Evolutionary conservation across 768 basidiomycete species (phyloP), one percentile per base, ranked within the genome.

Genomic region (Ramaria rubella): DNA sequence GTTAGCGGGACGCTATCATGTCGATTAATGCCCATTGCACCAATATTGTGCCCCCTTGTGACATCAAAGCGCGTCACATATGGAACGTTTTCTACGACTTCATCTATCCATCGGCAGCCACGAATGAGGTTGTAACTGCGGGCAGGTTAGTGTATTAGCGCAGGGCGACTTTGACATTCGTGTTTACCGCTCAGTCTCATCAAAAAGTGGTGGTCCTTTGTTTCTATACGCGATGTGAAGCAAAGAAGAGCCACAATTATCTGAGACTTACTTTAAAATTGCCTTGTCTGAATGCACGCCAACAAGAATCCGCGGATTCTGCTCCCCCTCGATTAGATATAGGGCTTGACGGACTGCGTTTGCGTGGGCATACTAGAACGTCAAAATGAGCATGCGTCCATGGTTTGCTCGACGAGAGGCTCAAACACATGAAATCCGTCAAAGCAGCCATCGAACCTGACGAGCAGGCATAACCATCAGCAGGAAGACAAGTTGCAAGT

Each of bases 141-240:
- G 15, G 14, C 7, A 17, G 21, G 23, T 48, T 29, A 48, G 45
- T 48, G 14, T n/a, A n/a, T n/a, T n/a, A n/a, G n/a, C n/a, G n/a
- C n/a, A 31, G 21, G 24, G 14, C 49, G 52, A 11, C 23, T 44
- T 24, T 27, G 30, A 11, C 5, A 58, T 11, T 30, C 40, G 26
- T 24, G 17, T 19, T 49, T 26, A 61, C 60, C 60, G 27, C 52
- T 61, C 60, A 31, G 33, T 36, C 42, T 61, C 54, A 36, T 51
- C 60, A 48, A 61, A 61, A 9, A 61, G 59, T 3, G 60, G 53
- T n/a, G 60, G 60, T 14, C 60, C 60, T 52, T 61, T 61, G 33
- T 59, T 59, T 40, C 60, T 61, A 33, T 17, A 26, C 15, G 14
- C 9, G 19, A 27, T 27, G 12, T n/a, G 24, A 27, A 42, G 7